Percentiles rank a stretch among this genome's conserved stretches.
Evolutionary conservation across 1,139 yeast genomes (phyloP).

Genomic region (Suhomyces taliae): DNA sequence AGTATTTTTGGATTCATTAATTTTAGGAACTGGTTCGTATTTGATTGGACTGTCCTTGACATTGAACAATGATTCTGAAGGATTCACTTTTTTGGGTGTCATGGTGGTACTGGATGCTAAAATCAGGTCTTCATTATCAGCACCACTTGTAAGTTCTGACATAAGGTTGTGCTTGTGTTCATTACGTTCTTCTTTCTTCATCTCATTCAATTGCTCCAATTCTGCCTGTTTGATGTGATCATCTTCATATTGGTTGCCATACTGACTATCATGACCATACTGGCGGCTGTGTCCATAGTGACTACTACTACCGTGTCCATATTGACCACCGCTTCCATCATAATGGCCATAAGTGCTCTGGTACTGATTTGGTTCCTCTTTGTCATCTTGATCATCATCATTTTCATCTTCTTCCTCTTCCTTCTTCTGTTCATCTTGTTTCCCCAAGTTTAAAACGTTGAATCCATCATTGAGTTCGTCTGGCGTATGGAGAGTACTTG

Average conservation of each 20-base stretch:
- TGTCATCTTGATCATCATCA: slow-evolving; percentile 22
- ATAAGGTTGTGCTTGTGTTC: slow-evolving; percentile 38
- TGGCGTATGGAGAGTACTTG: slow-evolving; percentile 10
- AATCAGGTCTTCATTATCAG: slow-evolving; percentile 22
- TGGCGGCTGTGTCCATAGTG: not conserved
- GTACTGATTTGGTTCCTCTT: slow-evolving; percentile 12
- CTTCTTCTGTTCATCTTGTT: slow-evolving; percentile 14
- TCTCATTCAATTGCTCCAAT: slow-evolving; percentile 34
- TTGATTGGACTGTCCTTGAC: slow-evolving; percentile 38
- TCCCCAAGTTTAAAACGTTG: slow-evolving; percentile 24
- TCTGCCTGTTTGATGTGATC: slow-evolving; percentile 19
- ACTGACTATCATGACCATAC: slow-evolving; percentile 2
- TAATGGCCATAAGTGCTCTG: slow-evolving; percentile 1
- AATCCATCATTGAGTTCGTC: slow-evolving; percentile 28
- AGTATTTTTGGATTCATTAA: slow-evolving; percentile 1
- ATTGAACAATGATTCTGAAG: slow-evolving; percentile 34
- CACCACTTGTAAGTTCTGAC: slow-evolving; percentile 37
- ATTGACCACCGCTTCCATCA: slow-evolving; percentile 1
- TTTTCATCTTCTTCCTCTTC: slow-evolving; percentile 20
- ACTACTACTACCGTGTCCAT: slow-evolving; percentile 1
- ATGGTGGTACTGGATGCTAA: slow-evolving; percentile 21
- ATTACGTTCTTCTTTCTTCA: slow-evolving; percentile 35
- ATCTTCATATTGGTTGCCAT: slow-evolving; percentile 15
- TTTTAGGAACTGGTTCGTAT: slow-evolving; percentile 9
- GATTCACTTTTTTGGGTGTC: slow-evolving; percentile 21